Base-by-base conservation (phyloP, 2,329 filamentous ascomycete genomes). In the Eurotiales sp. region DNA sequence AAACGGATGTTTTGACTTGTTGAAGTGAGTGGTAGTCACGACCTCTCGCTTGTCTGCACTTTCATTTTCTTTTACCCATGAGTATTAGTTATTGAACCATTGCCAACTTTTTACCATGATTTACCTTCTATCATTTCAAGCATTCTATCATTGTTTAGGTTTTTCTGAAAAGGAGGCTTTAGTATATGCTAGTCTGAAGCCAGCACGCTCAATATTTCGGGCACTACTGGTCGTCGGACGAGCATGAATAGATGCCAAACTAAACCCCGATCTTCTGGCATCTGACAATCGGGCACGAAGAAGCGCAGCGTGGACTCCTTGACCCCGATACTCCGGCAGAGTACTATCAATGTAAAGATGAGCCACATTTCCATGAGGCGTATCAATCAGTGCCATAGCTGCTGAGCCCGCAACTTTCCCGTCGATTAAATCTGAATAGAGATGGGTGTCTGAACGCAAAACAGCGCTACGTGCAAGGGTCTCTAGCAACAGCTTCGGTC, bases 301-400 rank as follows among this genome's bases (percentile, higher is more conserved):
- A 14, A 58, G 23, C 22, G 46, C 50, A 10, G n/a, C 37, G 12
- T 55, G 56, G 10, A 56, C 45, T 5, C 54, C 53, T 43, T 41
- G 46, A 4, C 57, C 56, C 15, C 55, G 53, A 32, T 50, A 51
- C 12, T 23, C 25, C 2, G 34, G 40, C 21, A 50, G 41, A 8
- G 44, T 57, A 19, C 52, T 54, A 36, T 56, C 50, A 14, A 55
- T 42, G 43, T 55, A 54, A 8, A 57, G 49, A 44, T 58, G 54
- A 3, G 51, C 51, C 21, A 55, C 39, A 3, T 27, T 22, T 14
- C 44, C 54, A 11, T 45, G 10, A 15, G 42, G 23, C 42, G 23
- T 45, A 45, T 45, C 32, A 11, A 45, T 45, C 12, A 30, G 15
- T 21, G 42, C 42, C 11, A 45, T 12, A 19, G 22, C 42, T 21